These are phyloP conservation scores for Coemansia sp. DNA, from an alignment of 192 early-diverging fungal species.

Conservation along the genomic window DNA sequence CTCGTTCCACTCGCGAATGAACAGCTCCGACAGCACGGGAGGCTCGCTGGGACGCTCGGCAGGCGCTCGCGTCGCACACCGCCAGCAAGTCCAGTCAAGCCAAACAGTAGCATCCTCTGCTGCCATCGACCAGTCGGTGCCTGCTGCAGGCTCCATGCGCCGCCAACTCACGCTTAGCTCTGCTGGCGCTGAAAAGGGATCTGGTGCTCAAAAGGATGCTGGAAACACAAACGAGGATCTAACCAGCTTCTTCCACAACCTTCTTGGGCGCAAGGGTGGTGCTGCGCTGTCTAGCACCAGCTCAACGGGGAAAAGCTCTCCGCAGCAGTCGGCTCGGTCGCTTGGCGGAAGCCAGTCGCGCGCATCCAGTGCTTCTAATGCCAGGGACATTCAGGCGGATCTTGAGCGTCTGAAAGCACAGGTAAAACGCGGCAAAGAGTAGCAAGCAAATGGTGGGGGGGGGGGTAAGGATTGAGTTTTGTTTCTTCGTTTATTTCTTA, in stretches of 20 bases:
- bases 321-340: conserved; percentile 34
- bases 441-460: no score
- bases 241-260: conserved; percentile 87
- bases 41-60: conserved; percentile 9
- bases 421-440: conserved; percentile 41
- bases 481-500: background rate
- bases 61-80: background rate
- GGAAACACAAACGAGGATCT: conserved; percentile 74
- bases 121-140: background rate
- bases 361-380: conserved; percentile 5
- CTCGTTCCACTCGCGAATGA: conserved; percentile 8
- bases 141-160: background rate
- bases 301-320: conserved; percentile 38
- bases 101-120: background rate
- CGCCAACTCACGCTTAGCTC: conserved; percentile 4
- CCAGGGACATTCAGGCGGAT: conserved; percentile 49
- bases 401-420: conserved; percentile 53
- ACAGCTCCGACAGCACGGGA: conserved; percentile 3
- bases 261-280: conserved; percentile 66
- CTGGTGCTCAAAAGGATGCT: background rate
- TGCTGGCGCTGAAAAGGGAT: background rate
- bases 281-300: conserved; percentile 29
- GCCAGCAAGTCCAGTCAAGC: conserved; percentile 6
- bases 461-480: no score
- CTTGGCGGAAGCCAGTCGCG: conserved; percentile 25